phyloP scores from a whole-genome alignment of 345 rosid species.

The Rhodomyrtus tomentosa region DNA sequence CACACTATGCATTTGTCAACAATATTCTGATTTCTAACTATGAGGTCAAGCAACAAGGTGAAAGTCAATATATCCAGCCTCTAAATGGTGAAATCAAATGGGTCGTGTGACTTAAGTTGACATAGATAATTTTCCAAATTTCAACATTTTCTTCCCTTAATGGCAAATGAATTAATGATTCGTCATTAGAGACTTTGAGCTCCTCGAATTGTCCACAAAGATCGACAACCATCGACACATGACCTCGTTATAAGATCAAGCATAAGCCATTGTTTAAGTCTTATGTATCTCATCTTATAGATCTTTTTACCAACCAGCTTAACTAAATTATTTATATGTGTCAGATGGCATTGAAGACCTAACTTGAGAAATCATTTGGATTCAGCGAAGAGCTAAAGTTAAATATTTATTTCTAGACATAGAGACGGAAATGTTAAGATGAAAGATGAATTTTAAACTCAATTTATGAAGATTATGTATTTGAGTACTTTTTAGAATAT shows the following conservation, averaged over 20 bases:
- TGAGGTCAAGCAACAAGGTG: background rate
- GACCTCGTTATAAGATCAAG: slow-evolving; percentile 17
- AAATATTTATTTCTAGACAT: background rate
- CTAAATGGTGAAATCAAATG: background rate
- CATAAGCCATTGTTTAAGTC: slow-evolving; percentile 9
- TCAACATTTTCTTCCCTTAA: background rate
- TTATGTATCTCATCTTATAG: background rate
- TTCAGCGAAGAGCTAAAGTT: background rate
- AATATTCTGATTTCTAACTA: background rate
- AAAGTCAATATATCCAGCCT: background rate
- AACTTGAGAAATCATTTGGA: background rate
- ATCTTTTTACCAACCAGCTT: background rate
- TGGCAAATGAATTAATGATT: background rate
- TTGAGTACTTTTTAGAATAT: background rate
- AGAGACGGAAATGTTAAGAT: background rate
- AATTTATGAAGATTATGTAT: background rate
- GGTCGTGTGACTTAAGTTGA: background rate
- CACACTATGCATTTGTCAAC: too few species aligned
- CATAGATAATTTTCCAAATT: background rate
- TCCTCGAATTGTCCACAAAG: slow-evolving; percentile 11
- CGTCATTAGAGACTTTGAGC: slow-evolving; percentile 5
- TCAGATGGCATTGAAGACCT: too few species aligned
- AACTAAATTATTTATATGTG: background rate
- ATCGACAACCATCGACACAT: slow-evolving; percentile 19
- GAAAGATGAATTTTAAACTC: background rate